Evolutionary conservation across 768 basidiomycete species (phyloP), one percentile per base, ranked within the genome.

Genomic region (Mycena haematopus): DNA sequence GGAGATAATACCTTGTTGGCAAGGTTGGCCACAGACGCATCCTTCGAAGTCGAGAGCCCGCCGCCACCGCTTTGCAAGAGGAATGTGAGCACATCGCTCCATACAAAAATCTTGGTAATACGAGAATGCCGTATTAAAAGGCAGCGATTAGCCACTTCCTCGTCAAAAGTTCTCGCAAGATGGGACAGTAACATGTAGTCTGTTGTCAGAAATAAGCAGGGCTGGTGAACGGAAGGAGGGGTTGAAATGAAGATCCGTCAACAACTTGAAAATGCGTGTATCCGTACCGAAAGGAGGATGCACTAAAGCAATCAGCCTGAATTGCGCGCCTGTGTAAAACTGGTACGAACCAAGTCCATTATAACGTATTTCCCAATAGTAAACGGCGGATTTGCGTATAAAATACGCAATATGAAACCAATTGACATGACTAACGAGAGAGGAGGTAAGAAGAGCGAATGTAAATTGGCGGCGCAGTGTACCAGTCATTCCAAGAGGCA

Each of bases 161-260:
- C 72, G 13, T 68, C 71, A 14, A 69, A 58, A 7, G 29, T 62
- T 21, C 38, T 27, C 2, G 82, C 81, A 10, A 88, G 72, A 9
- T 77, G 80, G 6, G 82, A 81, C 0, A 87, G 77, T 36, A 86
- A 72, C 64, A 84, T 66, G 69, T 88, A 87, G 63, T 82, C 76
- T 13, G 81, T 75, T 1, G 83, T 82, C 47, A 84, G 79, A 72
- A 86, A 87, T 29, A 82, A 83, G 69, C 87, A 88, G 1, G 86
- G 86, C 46, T 40, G 19, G 5, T 6, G 33, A 22, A 24, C 44
- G 13, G 11, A 6, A 38, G 11, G 19, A 19, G 7, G 14, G 35
- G 11, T 53, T 47, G 42, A 17, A n/a, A n/a, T 29, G 38, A 15
- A 14, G 24, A 29, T 13, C 11, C 22, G 13, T 22, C 13, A 4